Evolutionary conservation across 805 yeast species (phyloP).

Genomic region (Candida odintsovae): DNA sequence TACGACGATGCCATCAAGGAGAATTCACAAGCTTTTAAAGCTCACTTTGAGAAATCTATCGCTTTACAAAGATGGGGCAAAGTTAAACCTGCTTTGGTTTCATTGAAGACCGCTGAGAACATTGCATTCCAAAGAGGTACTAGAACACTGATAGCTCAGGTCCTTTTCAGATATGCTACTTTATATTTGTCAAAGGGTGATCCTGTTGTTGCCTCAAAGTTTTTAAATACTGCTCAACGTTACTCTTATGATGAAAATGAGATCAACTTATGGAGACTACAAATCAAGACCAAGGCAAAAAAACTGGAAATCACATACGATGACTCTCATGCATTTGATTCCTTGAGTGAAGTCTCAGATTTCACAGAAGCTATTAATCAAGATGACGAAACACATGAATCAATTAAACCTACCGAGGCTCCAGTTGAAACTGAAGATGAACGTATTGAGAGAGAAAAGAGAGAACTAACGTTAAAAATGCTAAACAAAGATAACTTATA

Average conservation of each 20-base stretch:
- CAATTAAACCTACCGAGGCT: neutral
- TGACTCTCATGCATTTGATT: slow-evolving; percentile 2
- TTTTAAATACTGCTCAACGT: slow-evolving; percentile 35
- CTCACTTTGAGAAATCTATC: slow-evolving; percentile 39
- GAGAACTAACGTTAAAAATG: slow-evolving; percentile 18
- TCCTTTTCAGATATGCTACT: slow-evolving; percentile 41
- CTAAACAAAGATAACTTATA: slow-evolving; percentile 18
- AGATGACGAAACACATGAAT: slow-evolving; percentile 1
- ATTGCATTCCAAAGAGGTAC: slow-evolving; percentile 38
- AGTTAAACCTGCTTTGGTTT: slow-evolving; percentile 37
- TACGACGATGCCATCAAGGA: slow-evolving; percentile 34
- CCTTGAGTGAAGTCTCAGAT: slow-evolving; percentile 8
- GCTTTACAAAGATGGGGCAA: slow-evolving; percentile 37
- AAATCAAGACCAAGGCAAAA: slow-evolving; percentile 15
- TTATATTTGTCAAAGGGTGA: slow-evolving; percentile 34
- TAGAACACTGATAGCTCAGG: slow-evolving; percentile 36
- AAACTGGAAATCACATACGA: slow-evolving; percentile 10
- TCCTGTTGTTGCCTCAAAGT: slow-evolving; percentile 31
- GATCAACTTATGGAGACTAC: slow-evolving; percentile 15
- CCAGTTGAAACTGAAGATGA: neutral
- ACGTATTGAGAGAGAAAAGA: slow-evolving; percentile 12
- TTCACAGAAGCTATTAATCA: slow-evolving; percentile 3
- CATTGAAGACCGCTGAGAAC: slow-evolving; percentile 36
- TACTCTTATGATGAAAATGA: slow-evolving; percentile 28
- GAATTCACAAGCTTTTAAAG: slow-evolving; percentile 38